A percentile compares a stretch with the other conserved stretches of the same genome.
Evolutionary conservation across 768 basidiomycete genomes (phyloP).

Genomic region (Suillus spraguei): DNA sequence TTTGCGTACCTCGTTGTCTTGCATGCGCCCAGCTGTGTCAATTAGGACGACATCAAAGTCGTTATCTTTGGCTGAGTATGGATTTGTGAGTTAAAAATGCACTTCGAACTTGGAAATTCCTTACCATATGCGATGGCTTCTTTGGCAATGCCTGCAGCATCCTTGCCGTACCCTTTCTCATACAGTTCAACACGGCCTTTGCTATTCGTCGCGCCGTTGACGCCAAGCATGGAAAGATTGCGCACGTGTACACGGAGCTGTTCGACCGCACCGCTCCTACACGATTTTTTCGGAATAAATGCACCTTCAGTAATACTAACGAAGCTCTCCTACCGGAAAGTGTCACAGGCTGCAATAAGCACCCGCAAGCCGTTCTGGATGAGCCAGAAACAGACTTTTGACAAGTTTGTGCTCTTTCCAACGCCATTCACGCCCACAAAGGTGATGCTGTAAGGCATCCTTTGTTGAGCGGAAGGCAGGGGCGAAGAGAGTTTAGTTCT

Average conservation of each 20-base stretch:
- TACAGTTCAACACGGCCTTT: constrained; percentile 88
- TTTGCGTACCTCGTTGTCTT: constrained; percentile 88
- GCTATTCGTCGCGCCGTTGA: constrained; percentile 67
- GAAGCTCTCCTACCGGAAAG: constrained; percentile 69
- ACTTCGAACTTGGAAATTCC: constrained; percentile 21
- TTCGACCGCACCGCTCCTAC: constrained; percentile 94
- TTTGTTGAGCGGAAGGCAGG: constrained; percentile 72
- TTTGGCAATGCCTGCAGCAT: constrained; percentile 97
- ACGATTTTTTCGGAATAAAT: constrained; percentile 10
- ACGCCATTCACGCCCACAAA: constrained; percentile 99
- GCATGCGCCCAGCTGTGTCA: constrained; percentile 98
- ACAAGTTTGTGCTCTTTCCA: constrained; percentile 97
- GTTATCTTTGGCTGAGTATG: constrained; percentile 71
- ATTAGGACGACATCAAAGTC: constrained; percentile 96
- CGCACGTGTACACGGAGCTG: constrained; percentile 96
- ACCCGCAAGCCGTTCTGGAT: constrained; percentile 94
- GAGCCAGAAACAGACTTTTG: constrained; percentile 99
- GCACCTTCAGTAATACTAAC: neutral
- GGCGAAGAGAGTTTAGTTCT: constrained; percentile 82
- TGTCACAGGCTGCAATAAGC: constrained; percentile 97
- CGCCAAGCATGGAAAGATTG: constrained; percentile 84
- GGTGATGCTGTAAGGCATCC: constrained; percentile 88
- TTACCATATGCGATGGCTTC: constrained; percentile 91
- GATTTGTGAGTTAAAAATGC: constrained; percentile 13
- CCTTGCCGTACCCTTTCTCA: constrained; percentile 97